Base-by-base conservation (phyloP, 441 rosid genomes). In the Geranium incanum region DNA sequence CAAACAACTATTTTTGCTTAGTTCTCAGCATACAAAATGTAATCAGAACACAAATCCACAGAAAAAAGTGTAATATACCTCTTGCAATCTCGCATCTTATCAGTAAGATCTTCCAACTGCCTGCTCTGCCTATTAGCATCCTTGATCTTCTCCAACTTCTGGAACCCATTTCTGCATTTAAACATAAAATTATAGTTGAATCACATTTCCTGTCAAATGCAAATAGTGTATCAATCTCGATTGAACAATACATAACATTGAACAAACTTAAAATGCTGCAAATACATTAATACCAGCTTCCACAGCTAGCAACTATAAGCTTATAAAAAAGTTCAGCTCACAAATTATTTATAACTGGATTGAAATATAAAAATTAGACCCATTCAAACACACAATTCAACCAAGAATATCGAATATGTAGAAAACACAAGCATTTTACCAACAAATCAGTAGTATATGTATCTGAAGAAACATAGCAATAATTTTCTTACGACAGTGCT, bases 71-170 rank as follows among this genome's bases (percentile, higher is more conserved):
- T 9, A 8, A 66, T 11, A 23, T 76, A 91, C 98, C 99, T 94
- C 72, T 92, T 94, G 68, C 99, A 94, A 7, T 92, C 99, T 15
- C 92, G 86, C 97, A 94, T 89, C 82, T 92, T 94, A 63, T 75
- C 97, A 0, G 97, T 88, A 75, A 90, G 97, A 79, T 92, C 97
- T 77, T 94, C 94, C 79, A 94, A 77, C 75, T 94, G 99, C 81
- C 97, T 85, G 72, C 93, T 89, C 78, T 88, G 92, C 75, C 99
- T 85, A 69, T 75, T 92, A 67, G 74, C 86, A 83, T 94, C 99
- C 85, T 94, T 94, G 66, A 92, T 79, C 85, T 92, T 92, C 77
- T 94, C 97, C 86, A 94, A 76, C 77, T 94, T 94, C 83, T 94
- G 97, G 80, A 92, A 92, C n/a, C 97, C 97, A 85, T 89, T 92